Evolutionary conservation across 805 yeast genomes (phyloP).

Genomic region (Lachancea thermotolerans): DNA sequence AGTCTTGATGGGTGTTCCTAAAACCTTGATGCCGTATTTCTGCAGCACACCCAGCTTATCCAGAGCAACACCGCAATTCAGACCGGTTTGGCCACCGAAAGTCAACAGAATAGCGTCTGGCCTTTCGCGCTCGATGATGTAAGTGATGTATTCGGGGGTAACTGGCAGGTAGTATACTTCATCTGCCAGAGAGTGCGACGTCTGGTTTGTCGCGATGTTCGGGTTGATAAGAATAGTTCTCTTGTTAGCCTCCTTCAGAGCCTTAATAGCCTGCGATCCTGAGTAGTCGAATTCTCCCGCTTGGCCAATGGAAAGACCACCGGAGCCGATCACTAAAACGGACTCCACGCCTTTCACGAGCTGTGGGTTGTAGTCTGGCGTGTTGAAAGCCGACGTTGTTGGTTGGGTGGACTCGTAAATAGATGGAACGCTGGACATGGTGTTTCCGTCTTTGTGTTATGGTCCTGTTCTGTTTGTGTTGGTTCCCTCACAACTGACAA

Average conservation of each 20-base stretch:
- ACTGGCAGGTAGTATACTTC: conserved; percentile 94
- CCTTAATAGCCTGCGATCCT: conserved; percentile 96
- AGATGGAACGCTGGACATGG: conserved; percentile 15
- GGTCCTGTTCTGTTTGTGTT: too few relatives aligned
- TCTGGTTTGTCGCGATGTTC: conserved; percentile 94
- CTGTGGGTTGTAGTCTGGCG: conserved; percentile 26
- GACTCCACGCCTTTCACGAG: conserved; percentile 28
- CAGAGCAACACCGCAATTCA: conserved; percentile 91
- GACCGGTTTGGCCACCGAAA: conserved; percentile 97
- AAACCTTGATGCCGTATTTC: conserved; percentile 83
- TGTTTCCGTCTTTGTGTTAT: too few relatives aligned
- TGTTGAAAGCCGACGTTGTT: conserved; percentile 28
- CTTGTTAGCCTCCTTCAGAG: conserved; percentile 84
- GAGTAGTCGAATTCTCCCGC: conserved; percentile 98
- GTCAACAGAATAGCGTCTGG: conserved; percentile 96
- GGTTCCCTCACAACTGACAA: not conserved
- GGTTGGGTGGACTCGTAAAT: conserved; percentile 27
- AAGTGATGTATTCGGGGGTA: conserved; percentile 91
- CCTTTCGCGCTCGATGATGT: conserved; percentile 89
- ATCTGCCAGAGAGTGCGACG: conserved; percentile 91
- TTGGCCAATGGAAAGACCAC: conserved; percentile 95
- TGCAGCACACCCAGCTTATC: conserved; percentile 93
- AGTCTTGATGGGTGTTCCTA: conserved; percentile 96
- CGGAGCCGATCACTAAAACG: conserved; percentile 92
- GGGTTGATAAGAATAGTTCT: conserved; percentile 85